Conservation (phyloP, 179 eudicot species). For the Nepenthes alata region DNA sequence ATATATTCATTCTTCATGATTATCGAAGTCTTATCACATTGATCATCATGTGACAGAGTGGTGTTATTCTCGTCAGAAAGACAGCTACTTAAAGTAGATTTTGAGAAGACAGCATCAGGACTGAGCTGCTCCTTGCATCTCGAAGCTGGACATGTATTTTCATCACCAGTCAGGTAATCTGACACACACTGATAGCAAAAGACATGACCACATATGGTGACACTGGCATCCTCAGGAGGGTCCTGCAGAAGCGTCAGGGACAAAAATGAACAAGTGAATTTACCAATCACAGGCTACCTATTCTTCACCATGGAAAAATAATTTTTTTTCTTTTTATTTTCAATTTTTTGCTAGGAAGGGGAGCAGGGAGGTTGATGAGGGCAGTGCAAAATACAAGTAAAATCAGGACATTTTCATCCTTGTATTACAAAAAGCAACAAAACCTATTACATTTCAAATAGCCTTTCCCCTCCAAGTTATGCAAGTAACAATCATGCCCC, state of each 20-base stretch:
- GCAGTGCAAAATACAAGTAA: too few relatives aligned
- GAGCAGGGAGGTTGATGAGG: too few relatives aligned
- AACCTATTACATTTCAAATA: background rate
- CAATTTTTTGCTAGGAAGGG: too few relatives aligned
- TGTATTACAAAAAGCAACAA: background rate
- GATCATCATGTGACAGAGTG: constrained; percentile 25
- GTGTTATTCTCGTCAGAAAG: constrained; percentile 45
- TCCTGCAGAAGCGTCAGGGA: constrained; percentile 36
- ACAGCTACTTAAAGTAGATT: constrained; percentile 60
- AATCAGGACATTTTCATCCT: too few relatives aligned
- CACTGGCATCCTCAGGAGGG: constrained; percentile 92
- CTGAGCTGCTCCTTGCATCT: constrained; percentile 74
- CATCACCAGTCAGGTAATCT: constrained; percentile 68
- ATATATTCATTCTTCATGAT: constrained; percentile 44
- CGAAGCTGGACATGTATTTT: constrained; percentile 63
- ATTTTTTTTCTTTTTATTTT: too few relatives aligned
- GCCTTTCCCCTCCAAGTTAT: too few relatives aligned
- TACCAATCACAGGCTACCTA: too few relatives aligned
- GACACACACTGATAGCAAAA: constrained; percentile 92
- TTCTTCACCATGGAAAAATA: too few relatives aligned
- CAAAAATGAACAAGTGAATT: too few relatives aligned
- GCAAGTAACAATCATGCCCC: too few relatives aligned
- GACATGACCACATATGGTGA: constrained; percentile 85
- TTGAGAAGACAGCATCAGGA: constrained; percentile 61
- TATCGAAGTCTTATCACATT: constrained; percentile 23